These are phyloP conservation scores for Cladosporium austrohemisphaericum DNA, from an alignment of 2,329 filamentous ascomycete genomes.

Conservation along the genomic window DNA sequence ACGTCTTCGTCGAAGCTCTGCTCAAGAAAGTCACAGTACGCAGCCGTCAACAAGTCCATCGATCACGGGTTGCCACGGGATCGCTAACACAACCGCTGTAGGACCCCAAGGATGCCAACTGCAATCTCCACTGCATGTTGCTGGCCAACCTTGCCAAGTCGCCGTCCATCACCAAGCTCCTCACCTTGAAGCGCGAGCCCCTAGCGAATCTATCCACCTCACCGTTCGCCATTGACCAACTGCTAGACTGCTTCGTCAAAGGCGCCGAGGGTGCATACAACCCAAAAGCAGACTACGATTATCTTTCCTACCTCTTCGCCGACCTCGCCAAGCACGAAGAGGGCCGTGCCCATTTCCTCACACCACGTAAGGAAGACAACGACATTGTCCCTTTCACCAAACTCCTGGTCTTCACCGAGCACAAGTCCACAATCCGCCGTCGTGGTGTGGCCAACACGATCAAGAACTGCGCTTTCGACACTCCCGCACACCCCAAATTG, in stretches of 20 bases:
- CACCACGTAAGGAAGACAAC: conserved; percentile 70
- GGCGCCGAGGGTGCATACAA: conserved; percentile 80
- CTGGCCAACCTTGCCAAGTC: conserved; percentile 87
- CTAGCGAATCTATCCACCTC: conserved; percentile 70
- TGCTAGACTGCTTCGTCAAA: conserved; percentile 95
- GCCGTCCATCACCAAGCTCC: conserved; percentile 65
- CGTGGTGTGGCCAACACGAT: conserved; percentile 95
- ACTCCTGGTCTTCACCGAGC: conserved; percentile 90
- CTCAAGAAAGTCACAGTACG: conserved; percentile 70
- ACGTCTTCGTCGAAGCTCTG: conserved; percentile 72
- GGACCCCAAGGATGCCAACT: conserved; percentile 72
- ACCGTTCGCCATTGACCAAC: conserved; percentile 74
- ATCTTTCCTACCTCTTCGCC: conserved; percentile 89
- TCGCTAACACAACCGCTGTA: conserved; percentile 33
- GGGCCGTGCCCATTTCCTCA: conserved; percentile 53
- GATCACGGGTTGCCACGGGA: neutral
- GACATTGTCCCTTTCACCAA: conserved; percentile 83
- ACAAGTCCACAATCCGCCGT: conserved; percentile 74
- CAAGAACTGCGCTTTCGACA: conserved; percentile 87
- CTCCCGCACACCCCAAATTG: conserved; percentile 65
- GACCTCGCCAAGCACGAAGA: conserved; percentile 75
- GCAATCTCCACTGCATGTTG: conserved; percentile 84
- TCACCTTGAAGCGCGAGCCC: conserved; percentile 63
- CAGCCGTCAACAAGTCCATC: conserved; percentile 46
- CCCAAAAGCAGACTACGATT: conserved; percentile 81